Base-by-base conservation (phyloP, 495 filamentous ascomycete species). In the Penicillium coprophilum region DNA sequence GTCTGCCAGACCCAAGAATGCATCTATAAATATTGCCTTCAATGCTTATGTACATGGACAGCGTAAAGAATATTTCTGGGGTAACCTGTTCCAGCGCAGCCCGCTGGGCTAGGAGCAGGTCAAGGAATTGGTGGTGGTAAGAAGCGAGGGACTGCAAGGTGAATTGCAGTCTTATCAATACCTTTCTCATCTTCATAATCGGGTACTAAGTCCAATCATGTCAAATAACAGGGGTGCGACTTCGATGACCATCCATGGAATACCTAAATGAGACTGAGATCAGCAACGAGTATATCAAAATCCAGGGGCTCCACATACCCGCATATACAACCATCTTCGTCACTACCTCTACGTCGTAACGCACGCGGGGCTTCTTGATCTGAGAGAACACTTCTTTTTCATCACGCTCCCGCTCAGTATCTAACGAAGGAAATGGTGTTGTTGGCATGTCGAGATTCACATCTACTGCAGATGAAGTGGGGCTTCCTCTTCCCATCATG, bases 281-380 rank as follows among this genome's bases (percentile, higher is more conserved):
- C 28, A 64, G 55, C 43, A 28, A 21, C 23, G 48, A 15, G 38
- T 17, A 19, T 17, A 39, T 17, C 13, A 46, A 48, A 34, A 53
- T 11, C 47, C 6, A 31, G 17, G n/a, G 27, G 3, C 10, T 41
- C 34, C 3, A 75, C 83, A 59, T 76, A 96, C 93, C 94, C 56
- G 86, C 80, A 79, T 98, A 98, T 39, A 98, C 91, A 64, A 98
- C 88, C 50, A 98, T 76, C 74, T 96, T 97, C 17, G 94, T 97
- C 40, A 97, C 84, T 20, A 98, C 93, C 68, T 98, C 94, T 9
- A 97, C 93, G 74, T 98, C 94, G 66, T 98, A 98, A 59, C 92
- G 80, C 28, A 96, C 92, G 50, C 94, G 84, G 19, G 94, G 91
- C 71, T 86, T 92, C 53, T 92, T 86, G 50, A 97, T 81, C 67